A percentile compares a stretch with the other conserved stretches of the same genome.
These are phyloP conservation scores for Tricholoma bakamatsutake DNA, from an alignment of 768 basidiomycete species.

Conservation along the genomic window DNA sequence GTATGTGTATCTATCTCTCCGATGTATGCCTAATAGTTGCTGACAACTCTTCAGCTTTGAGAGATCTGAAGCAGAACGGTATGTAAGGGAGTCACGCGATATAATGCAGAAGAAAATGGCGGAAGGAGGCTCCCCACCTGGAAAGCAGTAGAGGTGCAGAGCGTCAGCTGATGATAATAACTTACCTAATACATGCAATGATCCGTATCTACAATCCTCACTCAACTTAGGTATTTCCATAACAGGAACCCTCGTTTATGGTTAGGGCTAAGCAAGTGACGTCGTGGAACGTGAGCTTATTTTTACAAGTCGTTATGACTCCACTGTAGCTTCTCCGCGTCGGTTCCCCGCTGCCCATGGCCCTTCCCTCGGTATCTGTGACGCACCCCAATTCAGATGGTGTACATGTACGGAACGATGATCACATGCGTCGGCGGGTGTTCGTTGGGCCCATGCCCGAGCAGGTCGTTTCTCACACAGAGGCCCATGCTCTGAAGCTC, in stretches of 20 bases:
- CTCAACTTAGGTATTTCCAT: neutral
- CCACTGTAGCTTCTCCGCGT: neutral
- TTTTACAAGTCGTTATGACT: neutral
- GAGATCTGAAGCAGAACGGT: slow-evolving; percentile 59
- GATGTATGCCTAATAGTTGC: neutral
- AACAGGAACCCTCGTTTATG: too few species aligned
- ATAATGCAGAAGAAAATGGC: slow-evolving; percentile 36
- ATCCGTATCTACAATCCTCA: neutral
- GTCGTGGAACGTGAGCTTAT: neutral
- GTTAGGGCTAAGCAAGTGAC: neutral
- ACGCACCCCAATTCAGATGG: slow-evolving; percentile 2
- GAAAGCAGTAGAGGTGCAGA: neutral
- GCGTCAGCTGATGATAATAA: too few species aligned
- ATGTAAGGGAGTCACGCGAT: slow-evolving; percentile 55
- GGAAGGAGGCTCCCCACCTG: slow-evolving; percentile 1
- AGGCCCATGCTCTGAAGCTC: slow-evolving; percentile 24
- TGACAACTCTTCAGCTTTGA: slow-evolving; percentile 47
- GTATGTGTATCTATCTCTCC: slow-evolving; percentile 35
- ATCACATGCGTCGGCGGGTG: slow-evolving; percentile 43
- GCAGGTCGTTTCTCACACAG: slow-evolving; percentile 38
- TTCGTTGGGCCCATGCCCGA: slow-evolving; percentile 80
- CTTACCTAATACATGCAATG: neutral
- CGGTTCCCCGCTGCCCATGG: neutral
- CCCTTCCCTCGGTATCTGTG: slow-evolving; percentile 15
- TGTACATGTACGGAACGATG: slow-evolving; percentile 1